Evolutionary conservation across 176 grass and related monocot genomes (phyloP), one percentile per base, ranked within the genome.

Genomic region (Oryza longistaminata): DNA sequence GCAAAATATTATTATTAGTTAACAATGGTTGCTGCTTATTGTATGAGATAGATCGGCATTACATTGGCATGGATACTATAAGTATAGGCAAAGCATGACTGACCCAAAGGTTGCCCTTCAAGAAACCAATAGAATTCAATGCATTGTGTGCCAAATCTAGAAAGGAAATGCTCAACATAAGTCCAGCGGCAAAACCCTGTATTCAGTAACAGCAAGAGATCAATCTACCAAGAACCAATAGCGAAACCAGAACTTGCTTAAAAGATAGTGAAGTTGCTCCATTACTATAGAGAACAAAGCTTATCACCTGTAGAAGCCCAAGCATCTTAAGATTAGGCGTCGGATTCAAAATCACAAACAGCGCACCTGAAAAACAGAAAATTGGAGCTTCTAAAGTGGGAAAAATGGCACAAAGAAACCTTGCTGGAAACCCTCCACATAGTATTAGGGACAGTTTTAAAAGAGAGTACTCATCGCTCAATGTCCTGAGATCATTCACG

Each of bases 111-210:
- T 95, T 98, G 21, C 93, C 93, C 88, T 94, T 98, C 74, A 98
- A 88, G 90, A 98, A 98, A 9, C 96, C 96, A 87, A 98, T 91
- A 80, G 91, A 94, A 73, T 95, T 98, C 46, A 98, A 49, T n/a
- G 96, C 89, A 68, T 95, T 98, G 74, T 98, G 96, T 71, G 96
- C 90, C 91, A 98, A 82, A 64, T 98, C 96, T 74, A 98, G 88
- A 74, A 98, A 98, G 40, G 96, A 98, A 61, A 98, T 95, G 89
- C 91, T 90, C 86, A 98, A 60, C 93, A 98, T 98, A 89, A 98
- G 93, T 8, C 96, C 96, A 71, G 96, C 96, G 60, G 91, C 93
- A 86, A 98, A 98, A 42, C 93, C 96, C 93, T 98, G 82, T 11
- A 80, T 25, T 26, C 31, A 76, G 84, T 43, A 76, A 31, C 40